A percentile compares a stretch with the other conserved stretches of the same genome.
These are phyloP conservation scores for Cylindrotheca fusiformis DNA, from an alignment of 108 stramenopile genomes.

Conservation along the genomic window DNA sequence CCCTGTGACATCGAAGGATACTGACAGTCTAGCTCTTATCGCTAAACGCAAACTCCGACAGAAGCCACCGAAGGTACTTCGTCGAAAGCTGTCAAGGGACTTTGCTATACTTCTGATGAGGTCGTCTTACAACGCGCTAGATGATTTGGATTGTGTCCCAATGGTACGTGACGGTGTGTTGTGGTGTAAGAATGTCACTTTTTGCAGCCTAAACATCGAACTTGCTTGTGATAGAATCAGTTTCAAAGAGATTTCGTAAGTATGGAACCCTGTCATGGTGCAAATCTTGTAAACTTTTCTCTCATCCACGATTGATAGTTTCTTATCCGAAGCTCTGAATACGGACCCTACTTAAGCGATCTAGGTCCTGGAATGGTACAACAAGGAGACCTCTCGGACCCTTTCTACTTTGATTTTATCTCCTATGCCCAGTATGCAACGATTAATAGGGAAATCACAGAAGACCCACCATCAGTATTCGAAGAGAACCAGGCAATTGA, in stretches of 20 bases:
- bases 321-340: slow-evolving; percentile 72
- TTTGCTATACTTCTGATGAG: slow-evolving; percentile 85
- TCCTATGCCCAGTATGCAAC: slow-evolving; percentile 83
- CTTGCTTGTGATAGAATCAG: slow-evolving; percentile 63
- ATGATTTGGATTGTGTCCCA: slow-evolving; percentile 72
- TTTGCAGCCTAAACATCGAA: not conserved
- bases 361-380: slow-evolving; percentile 62
- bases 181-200: not conserved
- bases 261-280: too few relatives aligned
- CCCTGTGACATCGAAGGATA: slow-evolving; percentile 63
- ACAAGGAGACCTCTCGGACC: slow-evolving; percentile 83
- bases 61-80: slow-evolving; percentile 62
- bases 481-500: slow-evolving; percentile 71
- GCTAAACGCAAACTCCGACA: slow-evolving; percentile 56
- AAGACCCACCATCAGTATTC: slow-evolving; percentile 62
- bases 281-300: too few relatives aligned
- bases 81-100: slow-evolving; percentile 67
- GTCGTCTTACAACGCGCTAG: slow-evolving; percentile 78
- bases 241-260: slow-evolving; percentile 79
- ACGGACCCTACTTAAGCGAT: slow-evolving; percentile 55
- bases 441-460: slow-evolving; percentile 60
- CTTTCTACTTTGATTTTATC: slow-evolving; percentile 90
- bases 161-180: slow-evolving; percentile 32
- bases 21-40: slow-evolving; percentile 54
- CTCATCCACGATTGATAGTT: too few relatives aligned